Base-by-base conservation (phyloP, 129 eudicot genomes). In the Lonicera japonica region DNA sequence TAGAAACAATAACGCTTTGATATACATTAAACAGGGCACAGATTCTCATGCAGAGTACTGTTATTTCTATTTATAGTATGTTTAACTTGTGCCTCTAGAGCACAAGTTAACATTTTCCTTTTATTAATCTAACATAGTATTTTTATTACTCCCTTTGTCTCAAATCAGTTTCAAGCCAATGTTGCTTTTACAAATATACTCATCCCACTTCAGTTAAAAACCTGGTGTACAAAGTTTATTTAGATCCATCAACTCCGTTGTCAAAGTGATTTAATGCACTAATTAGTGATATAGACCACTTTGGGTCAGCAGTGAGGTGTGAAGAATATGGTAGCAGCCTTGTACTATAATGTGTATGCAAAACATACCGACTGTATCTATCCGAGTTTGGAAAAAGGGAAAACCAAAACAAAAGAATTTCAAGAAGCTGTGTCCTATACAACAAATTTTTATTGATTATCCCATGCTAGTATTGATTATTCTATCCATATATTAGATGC, bases 401-500 rank as follows among this genome's bases (percentile, higher is more conserved):
- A 50, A 12, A 50, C 16, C 19, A 17, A 50, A 14, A 23, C 6
- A 21, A 55, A 55, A 55, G 29, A 55, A 10, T 55, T n/a, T 15
- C 34, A 22, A 55, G 20, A 14, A 23, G 22, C 3, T 23, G 18
- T 23, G n/a, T 14, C 24, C 7, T 21, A 55, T 55, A 7, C 22
- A 22, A 22, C 0, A 4, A 22, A n/a, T 21, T 10, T 55, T 17
- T 14, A 17, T 9, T 4, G 9, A 17, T 14, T 50, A 43, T 40
- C 59, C 14, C 58, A 70, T 53, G 45, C 20, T 45, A 25, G 58
- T 25, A 59, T 46, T n/a, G 16, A 43, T 36, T 39, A 25, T 54
- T 52, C 40, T 16, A 58, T 43, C 36, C 36, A 71, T 36, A 61
- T 13, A 11, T 45, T 8, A 57, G 46, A 69, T 60, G 54, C 21